These are phyloP conservation scores for Phyllosticta capitalensis DNA, from an alignment of 2,329 filamentous ascomycete species.

Conservation along the genomic window DNA sequence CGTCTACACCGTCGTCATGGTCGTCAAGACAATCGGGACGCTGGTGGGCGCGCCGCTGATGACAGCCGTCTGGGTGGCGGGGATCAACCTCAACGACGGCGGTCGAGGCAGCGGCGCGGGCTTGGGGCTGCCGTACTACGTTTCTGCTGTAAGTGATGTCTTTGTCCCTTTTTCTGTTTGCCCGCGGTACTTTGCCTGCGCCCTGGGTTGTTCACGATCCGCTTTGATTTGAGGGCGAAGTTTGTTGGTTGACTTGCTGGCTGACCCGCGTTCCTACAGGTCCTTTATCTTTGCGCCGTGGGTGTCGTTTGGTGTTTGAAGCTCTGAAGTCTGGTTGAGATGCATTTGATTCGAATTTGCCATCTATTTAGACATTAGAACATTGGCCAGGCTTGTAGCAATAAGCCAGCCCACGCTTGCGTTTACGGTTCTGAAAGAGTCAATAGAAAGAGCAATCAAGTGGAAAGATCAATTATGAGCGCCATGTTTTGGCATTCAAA, in stretches of 20 bases:
- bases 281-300: not conserved
- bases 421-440: too few species aligned
- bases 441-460: too few species aligned
- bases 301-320: not conserved
- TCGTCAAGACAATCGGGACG: conserved; percentile 27
- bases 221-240: not conserved
- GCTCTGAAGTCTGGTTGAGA: not conserved
- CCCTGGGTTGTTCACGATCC: not conserved
- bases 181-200: not conserved
- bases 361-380: too few species aligned
- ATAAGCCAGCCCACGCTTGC: too few species aligned
- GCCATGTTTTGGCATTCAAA: too few species aligned
- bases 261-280: not conserved
- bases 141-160: conserved; percentile 23
- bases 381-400: too few species aligned
- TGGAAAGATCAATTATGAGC: too few species aligned
- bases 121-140: conserved; percentile 26
- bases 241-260: not conserved
- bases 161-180: not conserved
- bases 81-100: conserved; percentile 23
- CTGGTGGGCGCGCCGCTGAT: conserved; percentile 28
- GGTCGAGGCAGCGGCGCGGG: conserved; percentile 24
- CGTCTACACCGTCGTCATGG: conserved; percentile 30
- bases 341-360: too few species aligned
- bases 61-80: conserved; percentile 27